phyloP scores from a whole-genome alignment of 495 filamentous ascomycete species.

The Hypoxylon fuscum region DNA sequence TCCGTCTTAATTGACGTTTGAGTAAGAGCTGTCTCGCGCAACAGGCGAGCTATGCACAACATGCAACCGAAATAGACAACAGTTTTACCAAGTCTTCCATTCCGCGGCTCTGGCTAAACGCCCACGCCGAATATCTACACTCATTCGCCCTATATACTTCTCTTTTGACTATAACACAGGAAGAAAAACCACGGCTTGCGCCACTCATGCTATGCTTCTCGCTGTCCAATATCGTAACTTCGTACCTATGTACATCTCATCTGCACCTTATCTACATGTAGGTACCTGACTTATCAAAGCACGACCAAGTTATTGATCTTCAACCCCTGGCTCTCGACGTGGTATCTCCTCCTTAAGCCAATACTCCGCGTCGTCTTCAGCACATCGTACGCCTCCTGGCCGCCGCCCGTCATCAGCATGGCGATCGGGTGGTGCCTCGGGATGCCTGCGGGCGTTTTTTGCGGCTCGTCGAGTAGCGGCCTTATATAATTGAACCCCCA shows the following conservation, averaged over 20 bases:
- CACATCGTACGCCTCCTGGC: slow-evolving; percentile 70
- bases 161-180: too few species aligned
- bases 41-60: background rate
- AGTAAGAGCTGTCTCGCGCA: background rate
- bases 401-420: slow-evolving; percentile 87
- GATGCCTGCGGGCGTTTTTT: slow-evolving; percentile 76
- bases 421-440: slow-evolving; percentile 76
- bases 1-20: too few species aligned
- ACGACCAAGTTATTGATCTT: slow-evolving; percentile 83
- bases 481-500: slow-evolving; percentile 57
- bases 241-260: too few species aligned
- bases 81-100: too few species aligned
- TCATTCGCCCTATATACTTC: background rate
- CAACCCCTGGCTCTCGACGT: slow-evolving; percentile 81
- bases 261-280: too few species aligned
- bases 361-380: slow-evolving; percentile 68
- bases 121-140: background rate
- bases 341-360: slow-evolving; percentile 79
- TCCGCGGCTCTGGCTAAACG: too few species aligned
- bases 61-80: background rate
- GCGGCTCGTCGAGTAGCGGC: slow-evolving; percentile 79
- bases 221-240: too few species aligned
- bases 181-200: too few species aligned
- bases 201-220: too few species aligned
- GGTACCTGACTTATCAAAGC: too few species aligned